Conservation (phyloP, 768 basidiomycete species). For the Xerocomus potaroensis region DNA sequence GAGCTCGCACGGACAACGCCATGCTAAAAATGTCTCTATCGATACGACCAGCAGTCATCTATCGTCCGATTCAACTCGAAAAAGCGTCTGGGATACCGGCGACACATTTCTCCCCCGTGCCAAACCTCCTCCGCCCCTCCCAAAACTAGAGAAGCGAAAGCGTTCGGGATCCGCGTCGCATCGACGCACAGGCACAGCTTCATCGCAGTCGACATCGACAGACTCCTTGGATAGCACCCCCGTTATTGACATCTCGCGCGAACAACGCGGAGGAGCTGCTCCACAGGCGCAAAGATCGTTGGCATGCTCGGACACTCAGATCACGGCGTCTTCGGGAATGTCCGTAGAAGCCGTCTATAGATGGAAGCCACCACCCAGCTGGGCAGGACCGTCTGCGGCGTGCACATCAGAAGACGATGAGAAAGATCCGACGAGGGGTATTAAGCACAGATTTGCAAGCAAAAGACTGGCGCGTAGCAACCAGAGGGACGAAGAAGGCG, state of each 20-base stretch:
- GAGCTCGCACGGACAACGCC: neutral
- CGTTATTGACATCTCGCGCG: neutral
- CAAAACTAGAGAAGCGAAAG: constrained; percentile 3
- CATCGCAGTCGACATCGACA: neutral
- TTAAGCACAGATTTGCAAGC: too few relatives aligned
- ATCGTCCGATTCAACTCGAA: neutral
- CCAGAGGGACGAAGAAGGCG: too few relatives aligned
- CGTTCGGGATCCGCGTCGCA: too few relatives aligned
- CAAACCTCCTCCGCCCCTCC: constrained; percentile 20
- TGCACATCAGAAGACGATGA: too few relatives aligned
- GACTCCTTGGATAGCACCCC: neutral
- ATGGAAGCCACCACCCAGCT: constrained; percentile 23
- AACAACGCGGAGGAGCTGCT: neutral
- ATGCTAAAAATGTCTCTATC: neutral
- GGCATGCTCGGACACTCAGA: neutral
- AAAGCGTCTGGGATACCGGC: constrained; percentile 12
- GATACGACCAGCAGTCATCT: neutral
- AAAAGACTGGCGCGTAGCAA: too few relatives aligned
- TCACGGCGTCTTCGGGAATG: neutral
- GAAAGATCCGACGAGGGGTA: too few relatives aligned
- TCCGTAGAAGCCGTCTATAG: neutral
- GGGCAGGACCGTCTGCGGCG: constrained; percentile 22
- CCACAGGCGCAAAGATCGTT: neutral
- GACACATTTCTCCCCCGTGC: constrained; percentile 23
- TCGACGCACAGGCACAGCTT: neutral